These are phyloP conservation scores for Mucor plumbeus DNA, from an alignment of 371 early-diverging fungal species.

Conservation along the genomic window DNA sequence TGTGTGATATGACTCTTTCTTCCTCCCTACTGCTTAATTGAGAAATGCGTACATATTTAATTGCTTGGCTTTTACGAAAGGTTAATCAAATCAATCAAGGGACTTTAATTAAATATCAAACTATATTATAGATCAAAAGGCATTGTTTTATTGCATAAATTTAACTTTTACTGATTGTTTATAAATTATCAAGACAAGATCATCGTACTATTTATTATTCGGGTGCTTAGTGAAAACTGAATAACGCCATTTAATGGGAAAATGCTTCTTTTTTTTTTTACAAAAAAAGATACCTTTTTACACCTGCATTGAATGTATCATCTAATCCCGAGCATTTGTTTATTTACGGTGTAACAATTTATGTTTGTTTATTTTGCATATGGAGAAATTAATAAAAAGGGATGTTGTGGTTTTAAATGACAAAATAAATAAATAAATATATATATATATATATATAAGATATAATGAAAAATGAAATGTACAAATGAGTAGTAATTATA, in stretches of 20 bases:
- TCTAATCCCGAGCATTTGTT: neutral
- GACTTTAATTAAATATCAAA: neutral
- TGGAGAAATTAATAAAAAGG: neutral
- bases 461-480: conserved; percentile 4
- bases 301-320: neutral
- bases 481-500: conserved; percentile 4
- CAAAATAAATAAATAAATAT: neutral
- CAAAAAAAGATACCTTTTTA: neutral
- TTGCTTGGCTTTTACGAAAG: too few relatives aligned
- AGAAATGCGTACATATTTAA: too few relatives aligned
- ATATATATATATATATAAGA: neutral
- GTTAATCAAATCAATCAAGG: too few relatives aligned
- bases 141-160: neutral
- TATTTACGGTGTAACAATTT: neutral
- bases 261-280: too few relatives aligned
- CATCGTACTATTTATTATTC: neutral
- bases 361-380: neutral
- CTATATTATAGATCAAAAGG: too few relatives aligned
- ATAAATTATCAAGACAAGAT: neutral
- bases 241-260: conserved; percentile 3
- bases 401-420: neutral
- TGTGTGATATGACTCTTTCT: too few relatives aligned
- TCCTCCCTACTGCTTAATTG: too few relatives aligned
- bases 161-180: neutral
- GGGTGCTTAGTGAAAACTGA: neutral